Evolutionary conservation across 192 early-diverging fungal genomes (phyloP), one percentile per base, ranked within the genome.

Genomic region (Haplosporangium gracile): DNA sequence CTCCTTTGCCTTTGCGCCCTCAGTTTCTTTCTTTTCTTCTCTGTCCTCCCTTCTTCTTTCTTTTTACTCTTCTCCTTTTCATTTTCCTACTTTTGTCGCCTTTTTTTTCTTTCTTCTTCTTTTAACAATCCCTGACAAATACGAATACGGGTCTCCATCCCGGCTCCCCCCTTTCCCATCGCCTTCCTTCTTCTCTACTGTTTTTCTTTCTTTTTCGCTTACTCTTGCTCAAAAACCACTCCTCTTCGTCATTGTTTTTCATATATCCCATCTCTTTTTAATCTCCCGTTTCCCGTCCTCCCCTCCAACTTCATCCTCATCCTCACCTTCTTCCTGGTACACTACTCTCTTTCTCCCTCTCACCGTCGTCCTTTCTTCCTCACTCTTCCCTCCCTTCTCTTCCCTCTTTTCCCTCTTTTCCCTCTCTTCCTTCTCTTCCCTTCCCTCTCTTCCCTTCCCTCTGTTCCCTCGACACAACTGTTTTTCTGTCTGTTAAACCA

Each of bases 71-170:
- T 63, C 22, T 63, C 9, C 39, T 65, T 38, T 38, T 70, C 69
- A 32, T 4, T 36, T 20, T 34, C 68, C 68, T 13, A 20, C 18
- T 70, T 29, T 39, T 70, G 18, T 70, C 24, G 9, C 16, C 2
- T 24, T 40, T 40, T 16, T 71, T 42, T 36, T 22, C 8, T 36
- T n/a, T 40, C 34, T 34, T 70, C 68, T 10, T 49, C 42, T 63
- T 29, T 29, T 57, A 57, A 51, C 26, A 26, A 26, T 65, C 60
- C 60, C 60, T 65, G 60, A 32, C 29, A 65, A 7, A 26, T 5
- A 55, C 60, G 49, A 51, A 51, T 65, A 65, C 32, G 60, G 60
- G 60, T 65, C 60, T 32, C 60, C 60, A 65, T 65, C 60, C 60
- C 26, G 60, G 60, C 29, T 32, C 60, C 60, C 26, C 68, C 13